These are phyloP conservation scores for Usnea hakonensis DNA, from an alignment of 495 filamentous ascomycete genomes.

Conservation along the genomic window DNA sequence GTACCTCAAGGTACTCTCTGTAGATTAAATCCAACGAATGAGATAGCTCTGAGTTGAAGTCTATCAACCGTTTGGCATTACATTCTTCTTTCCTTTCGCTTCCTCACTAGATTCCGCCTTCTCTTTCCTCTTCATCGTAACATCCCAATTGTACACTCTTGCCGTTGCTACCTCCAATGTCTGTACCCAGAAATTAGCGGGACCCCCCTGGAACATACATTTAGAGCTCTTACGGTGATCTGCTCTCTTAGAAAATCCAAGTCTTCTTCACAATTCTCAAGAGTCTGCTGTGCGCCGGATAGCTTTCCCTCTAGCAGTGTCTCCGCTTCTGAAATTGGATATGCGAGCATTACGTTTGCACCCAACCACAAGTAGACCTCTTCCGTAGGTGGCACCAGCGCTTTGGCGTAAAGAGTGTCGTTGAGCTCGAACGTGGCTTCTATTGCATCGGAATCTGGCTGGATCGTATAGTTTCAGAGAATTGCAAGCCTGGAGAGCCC, in stretches of 20 bases:
- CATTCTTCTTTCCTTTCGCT: constrained; percentile 20
- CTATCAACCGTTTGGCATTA: constrained; percentile 13
- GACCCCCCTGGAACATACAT: not conserved
- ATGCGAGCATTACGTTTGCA: constrained; percentile 95
- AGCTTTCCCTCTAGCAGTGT: constrained; percentile 71
- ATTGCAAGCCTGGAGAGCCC: not conserved
- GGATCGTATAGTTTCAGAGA: not conserved
- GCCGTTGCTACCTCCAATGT: constrained; percentile 95
- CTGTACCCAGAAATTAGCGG: constrained; percentile 41
- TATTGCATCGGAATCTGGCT: constrained; percentile 52
- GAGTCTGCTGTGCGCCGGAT: constrained; percentile 63
- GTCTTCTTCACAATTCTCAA: constrained; percentile 88
- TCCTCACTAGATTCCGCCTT: constrained; percentile 57
- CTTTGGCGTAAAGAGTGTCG: constrained; percentile 85
- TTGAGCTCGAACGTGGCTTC: constrained; percentile 94
- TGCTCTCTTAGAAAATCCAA: constrained; percentile 93
- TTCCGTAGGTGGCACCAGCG: constrained; percentile 68
- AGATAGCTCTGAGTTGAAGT: not conserved
- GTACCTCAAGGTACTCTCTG: too few species aligned
- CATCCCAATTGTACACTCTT: constrained; percentile 98
- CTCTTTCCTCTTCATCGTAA: constrained; percentile 87
- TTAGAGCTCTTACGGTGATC: constrained; percentile 63
- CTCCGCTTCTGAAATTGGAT: constrained; percentile 82
- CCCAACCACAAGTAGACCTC: constrained; percentile 97
- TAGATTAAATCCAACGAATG: too few species aligned